Base-by-base conservation (phyloP, 163 green algal genomes). In the Picocystis sp. region DNA sequence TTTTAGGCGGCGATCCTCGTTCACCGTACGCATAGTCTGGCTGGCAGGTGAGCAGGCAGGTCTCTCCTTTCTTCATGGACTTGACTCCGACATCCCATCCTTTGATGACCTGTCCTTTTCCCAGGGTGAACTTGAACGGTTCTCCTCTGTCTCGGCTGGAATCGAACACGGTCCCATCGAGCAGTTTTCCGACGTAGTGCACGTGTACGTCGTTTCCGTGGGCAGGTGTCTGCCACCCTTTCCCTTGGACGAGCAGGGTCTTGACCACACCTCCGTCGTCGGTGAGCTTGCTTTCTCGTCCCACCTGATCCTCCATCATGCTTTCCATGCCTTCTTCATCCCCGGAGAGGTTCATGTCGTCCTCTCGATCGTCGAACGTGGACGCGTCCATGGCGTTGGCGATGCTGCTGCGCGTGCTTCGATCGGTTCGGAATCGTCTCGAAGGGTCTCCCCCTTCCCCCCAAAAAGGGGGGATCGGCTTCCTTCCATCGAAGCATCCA, bases 11-110 rank as follows among this genome's bases (percentile, higher is more conserved):
- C 17, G 62, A 79, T 34, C 85, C 85, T 6, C 47, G 43, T 8
- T 67, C 65, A 5, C 85, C 84, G 54, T 94, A 94, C 2, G 79
- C 85, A 53, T 93, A 93, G 23, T 90, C 77, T 3, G 73, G 10
- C 19, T 47, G 50, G 66, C 73, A 78, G 38, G 61, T 79, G 19
- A 86, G 71, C 41, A 78, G 23, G 5, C 63, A 57, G 64, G 84
- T 81, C 70, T 95, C 84, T 8, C 84, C 86, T 62, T 82, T 84
- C 64, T 81, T 86, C 81, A 95, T 93, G 5, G 64, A 83, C 1
- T 73, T 77, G 47, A 95, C 80, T 6, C 78, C 81, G 25, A 68
- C 21, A 62, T 95, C 85, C 85, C 85, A 95, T 5, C 81, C 85
- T 64, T 89, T 90, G 72, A 94, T 93, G 14, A 93, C 84, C 3